These are phyloP conservation scores for Blepharisma japonicum DNA, from an alignment of 73 alveolate genomes.

Conservation along the genomic window DNA sequence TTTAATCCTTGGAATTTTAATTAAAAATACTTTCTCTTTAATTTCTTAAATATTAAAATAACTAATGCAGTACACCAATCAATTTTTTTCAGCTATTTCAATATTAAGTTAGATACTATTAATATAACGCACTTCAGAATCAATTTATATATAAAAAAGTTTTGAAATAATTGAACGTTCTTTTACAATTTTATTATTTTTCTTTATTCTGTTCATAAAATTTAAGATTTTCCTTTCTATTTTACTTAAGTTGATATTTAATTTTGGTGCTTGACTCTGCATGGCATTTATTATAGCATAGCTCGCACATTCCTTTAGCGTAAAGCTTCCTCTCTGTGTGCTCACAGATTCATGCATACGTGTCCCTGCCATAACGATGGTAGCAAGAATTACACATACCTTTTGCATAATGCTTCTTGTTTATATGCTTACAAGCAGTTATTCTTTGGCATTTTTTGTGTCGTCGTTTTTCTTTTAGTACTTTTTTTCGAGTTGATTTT, in stretches of 20 bases:
- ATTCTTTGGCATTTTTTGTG: slow-evolving; percentile 16
- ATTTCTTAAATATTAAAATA: no score
- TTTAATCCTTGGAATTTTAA: no score
- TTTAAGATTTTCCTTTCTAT: slow-evolving; percentile 23
- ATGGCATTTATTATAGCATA: slow-evolving; percentile 39
- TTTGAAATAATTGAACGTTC: background rate
- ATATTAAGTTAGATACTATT: no score
- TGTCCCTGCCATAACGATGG: slow-evolving; percentile 77
- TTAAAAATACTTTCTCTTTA: no score
- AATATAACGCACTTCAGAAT: no score
- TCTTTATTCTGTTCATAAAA: background rate
- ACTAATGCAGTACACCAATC: no score
- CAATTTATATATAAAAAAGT: no score
- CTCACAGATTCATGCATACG: slow-evolving; percentile 72
- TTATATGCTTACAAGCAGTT: slow-evolving; percentile 61
- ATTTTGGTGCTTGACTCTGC: no score
- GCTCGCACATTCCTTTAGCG: slow-evolving; percentile 62
- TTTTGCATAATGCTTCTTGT: slow-evolving; percentile 88
- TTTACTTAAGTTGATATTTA: slow-evolving; percentile 21
- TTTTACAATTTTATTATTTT: background rate
- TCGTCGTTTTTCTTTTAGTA: background rate
- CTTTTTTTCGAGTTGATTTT: no score
- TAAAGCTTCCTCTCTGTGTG: slow-evolving; percentile 60
- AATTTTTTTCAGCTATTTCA: no score
- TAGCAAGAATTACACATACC: slow-evolving; percentile 90